Conservation (phyloP, 495 filamentous ascomycete species). For the Letharia lupina region DNA sequence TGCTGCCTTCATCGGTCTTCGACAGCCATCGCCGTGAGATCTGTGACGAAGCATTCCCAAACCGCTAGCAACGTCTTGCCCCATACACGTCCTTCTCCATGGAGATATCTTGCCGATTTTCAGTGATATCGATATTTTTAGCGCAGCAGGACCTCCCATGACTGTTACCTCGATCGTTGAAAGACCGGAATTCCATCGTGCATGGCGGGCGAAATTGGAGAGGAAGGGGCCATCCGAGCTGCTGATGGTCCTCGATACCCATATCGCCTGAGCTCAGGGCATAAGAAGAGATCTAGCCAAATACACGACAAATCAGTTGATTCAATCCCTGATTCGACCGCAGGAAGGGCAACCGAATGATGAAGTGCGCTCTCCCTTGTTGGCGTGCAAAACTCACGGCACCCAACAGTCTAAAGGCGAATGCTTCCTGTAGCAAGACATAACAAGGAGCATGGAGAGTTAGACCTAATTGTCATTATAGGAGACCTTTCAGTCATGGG, state of each 20-base stretch:
- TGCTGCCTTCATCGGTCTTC: background rate
- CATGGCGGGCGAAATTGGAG: background rate
- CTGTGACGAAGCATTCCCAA: background rate
- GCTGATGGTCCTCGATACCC: background rate
- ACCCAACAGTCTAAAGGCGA: background rate
- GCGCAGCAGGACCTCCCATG: background rate
- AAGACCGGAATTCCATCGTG: background rate
- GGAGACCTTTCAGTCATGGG: background rate
- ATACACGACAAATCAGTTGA: background rate
- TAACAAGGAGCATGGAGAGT: background rate
- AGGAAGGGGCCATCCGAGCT: background rate
- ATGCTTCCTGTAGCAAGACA: background rate
- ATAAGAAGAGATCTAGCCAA: background rate
- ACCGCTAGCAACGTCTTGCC: background rate
- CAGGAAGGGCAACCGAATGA: too few species aligned
- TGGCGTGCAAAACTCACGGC: background rate
- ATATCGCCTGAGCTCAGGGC: background rate
- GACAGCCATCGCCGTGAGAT: background rate
- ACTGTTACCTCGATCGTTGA: background rate
- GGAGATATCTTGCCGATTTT: background rate
- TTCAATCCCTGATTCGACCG: too few species aligned
- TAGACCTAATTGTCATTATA: background rate
- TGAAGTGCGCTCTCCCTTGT: background rate
- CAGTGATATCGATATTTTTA: background rate
- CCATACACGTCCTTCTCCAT: background rate